A percentile compares a stretch with the other conserved stretches of the same genome.
Conservation (phyloP, 106 monocot genomes). For the Narthecium ossifragum region DNA sequence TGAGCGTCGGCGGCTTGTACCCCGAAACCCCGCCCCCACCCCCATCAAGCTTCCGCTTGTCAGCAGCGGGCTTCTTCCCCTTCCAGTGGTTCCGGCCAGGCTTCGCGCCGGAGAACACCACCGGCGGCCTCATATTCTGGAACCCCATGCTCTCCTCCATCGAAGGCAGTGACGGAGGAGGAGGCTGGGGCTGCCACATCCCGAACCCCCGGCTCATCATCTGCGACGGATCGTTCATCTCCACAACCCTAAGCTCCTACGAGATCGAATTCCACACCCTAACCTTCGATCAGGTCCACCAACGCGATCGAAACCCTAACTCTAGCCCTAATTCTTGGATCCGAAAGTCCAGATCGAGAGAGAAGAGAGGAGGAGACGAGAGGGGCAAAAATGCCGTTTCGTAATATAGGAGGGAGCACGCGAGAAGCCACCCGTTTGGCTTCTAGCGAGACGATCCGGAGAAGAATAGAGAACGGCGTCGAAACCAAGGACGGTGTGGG, state of each 20-base stretch:
- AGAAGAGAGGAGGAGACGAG: too few species aligned
- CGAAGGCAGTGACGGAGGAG: constrained; percentile 35
- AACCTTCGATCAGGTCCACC: too few species aligned
- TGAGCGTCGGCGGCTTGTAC: constrained; percentile 60
- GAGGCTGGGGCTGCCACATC: constrained; percentile 69
- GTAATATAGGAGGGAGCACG: too few species aligned
- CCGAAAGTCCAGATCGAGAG: not conserved
- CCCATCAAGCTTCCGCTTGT: constrained; percentile 26
- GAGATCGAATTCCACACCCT: not conserved
- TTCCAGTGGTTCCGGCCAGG: constrained; percentile 52
- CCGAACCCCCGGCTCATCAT: constrained; percentile 45
- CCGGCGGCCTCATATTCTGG: constrained; percentile 19
- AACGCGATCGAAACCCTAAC: constrained; percentile 22
- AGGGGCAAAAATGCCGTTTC: too few species aligned
- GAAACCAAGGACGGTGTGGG: not conserved
- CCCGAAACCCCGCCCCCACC: constrained; percentile 12
- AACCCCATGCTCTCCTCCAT: constrained; percentile 43
- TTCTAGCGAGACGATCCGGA: not conserved
- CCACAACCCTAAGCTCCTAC: not conserved
- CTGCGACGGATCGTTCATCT: constrained; percentile 56
- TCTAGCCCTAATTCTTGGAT: constrained; percentile 1
- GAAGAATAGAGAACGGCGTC: not conserved
- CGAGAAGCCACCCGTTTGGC: not conserved
- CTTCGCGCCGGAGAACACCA: constrained; percentile 20
- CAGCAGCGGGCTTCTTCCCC: constrained; percentile 47